These are phyloP conservation scores for Aspergillus piperis DNA, from an alignment of 2,329 filamentous ascomycete genomes.

Conservation along the genomic window DNA sequence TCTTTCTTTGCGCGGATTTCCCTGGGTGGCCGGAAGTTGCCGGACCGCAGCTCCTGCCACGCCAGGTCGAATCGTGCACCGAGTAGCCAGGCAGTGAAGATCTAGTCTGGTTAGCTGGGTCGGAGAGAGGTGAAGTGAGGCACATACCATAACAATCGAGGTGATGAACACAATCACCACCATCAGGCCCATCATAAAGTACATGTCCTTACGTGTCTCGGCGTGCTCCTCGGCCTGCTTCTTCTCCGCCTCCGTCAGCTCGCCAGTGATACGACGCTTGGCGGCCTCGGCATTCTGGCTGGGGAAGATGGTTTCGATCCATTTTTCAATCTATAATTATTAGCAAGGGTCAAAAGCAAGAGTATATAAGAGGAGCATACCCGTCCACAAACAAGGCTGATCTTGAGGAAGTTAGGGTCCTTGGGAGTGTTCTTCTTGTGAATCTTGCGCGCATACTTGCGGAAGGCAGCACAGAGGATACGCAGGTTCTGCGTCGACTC, in stretches of 20 bases:
- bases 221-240: slow-evolving; percentile 51
- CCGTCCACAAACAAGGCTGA: slow-evolving; percentile 86
- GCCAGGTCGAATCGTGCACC: slow-evolving; percentile 81
- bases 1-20: slow-evolving; percentile 35
- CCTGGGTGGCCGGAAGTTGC: slow-evolving; percentile 47
- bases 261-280: slow-evolving; percentile 49
- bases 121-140: neutral
- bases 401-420: slow-evolving; percentile 89
- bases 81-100: slow-evolving; percentile 74
- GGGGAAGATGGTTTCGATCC: slow-evolving; percentile 92
- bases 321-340: slow-evolving; percentile 75
- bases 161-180: slow-evolving; percentile 71
- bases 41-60: slow-evolving; percentile 55
- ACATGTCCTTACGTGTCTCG: slow-evolving; percentile 57
- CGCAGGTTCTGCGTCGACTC: slow-evolving; percentile 89
- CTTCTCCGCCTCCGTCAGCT: slow-evolving; percentile 60
- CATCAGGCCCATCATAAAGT: slow-evolving; percentile 70
- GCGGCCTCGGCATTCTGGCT: slow-evolving; percentile 69
- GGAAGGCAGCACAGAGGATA: slow-evolving; percentile 79
- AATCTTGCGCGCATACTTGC: slow-evolving; percentile 74
- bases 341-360: neutral
- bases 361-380: slow-evolving; percentile 50
- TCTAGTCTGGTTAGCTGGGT: slow-evolving; percentile 49
- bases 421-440: slow-evolving; percentile 91
- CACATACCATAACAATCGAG: slow-evolving; percentile 75